phyloP scores from a whole-genome alignment of 441 rosid species.

The Erysimum cheiri region DNA sequence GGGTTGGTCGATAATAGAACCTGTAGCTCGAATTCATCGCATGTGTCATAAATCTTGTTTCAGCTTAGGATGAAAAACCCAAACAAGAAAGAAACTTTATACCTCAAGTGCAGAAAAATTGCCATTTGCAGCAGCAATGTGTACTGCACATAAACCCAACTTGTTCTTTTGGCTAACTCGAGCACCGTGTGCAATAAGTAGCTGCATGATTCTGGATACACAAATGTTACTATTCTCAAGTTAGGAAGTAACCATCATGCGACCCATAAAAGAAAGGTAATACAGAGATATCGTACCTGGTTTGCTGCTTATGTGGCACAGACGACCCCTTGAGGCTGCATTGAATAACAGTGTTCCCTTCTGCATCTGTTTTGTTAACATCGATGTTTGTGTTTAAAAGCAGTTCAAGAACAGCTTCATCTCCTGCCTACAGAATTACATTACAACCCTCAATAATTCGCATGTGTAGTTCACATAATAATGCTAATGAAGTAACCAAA shows the following conservation, averaged over 20 bases:
- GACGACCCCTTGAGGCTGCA: conserved; percentile 68
- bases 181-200: conserved; percentile 72
- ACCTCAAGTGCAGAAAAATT: conserved; percentile 76
- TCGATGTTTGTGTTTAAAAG: conserved; percentile 66
- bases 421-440: conserved; percentile 60
- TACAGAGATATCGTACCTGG: conserved; percentile 52
- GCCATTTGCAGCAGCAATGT: conserved; percentile 82
- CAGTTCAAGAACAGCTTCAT: conserved; percentile 70
- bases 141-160: conserved; percentile 75
- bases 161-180: conserved; percentile 63
- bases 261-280: conserved; percentile 18
- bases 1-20: conserved; percentile 61
- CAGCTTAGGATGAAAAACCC: conserved; percentile 19
- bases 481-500: conserved; percentile 12
- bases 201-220: conserved; percentile 63
- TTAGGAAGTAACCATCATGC: conserved; percentile 11
- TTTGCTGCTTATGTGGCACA: conserved; percentile 63
- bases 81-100: conserved; percentile 28
- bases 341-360: conserved; percentile 79
- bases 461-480: conserved; percentile 15
- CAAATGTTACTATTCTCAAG: conserved; percentile 25
- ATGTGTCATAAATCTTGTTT: conserved; percentile 22
- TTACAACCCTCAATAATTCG: neutral
- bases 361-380: conserved; percentile 70
- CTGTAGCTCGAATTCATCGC: conserved; percentile 48